phyloP scores from a whole-genome alignment of 2,329 filamentous ascomycete genomes.

The Talaromyces sp. region DNA sequence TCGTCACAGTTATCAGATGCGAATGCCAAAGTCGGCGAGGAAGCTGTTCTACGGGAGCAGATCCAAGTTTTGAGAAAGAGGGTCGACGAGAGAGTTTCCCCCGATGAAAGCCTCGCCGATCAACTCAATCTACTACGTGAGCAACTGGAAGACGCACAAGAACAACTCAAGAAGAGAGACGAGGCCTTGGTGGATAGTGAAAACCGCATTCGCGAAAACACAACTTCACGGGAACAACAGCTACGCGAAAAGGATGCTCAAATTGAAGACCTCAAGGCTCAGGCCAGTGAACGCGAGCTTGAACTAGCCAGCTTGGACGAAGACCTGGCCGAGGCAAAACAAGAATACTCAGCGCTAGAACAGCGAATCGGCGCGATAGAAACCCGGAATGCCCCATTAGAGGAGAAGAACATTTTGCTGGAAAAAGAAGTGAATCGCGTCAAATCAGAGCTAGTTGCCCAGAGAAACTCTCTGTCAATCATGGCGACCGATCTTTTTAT shows the following conservation, averaged over 20 bases:
- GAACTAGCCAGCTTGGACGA: constrained; percentile 31
- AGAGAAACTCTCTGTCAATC: constrained; percentile 31
- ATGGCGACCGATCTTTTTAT: constrained; percentile 31
- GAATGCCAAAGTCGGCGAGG: constrained; percentile 18
- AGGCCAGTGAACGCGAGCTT: constrained; percentile 28
- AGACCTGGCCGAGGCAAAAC: constrained; percentile 26
- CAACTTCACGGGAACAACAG: constrained; percentile 26
- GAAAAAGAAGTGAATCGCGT: constrained; percentile 29
- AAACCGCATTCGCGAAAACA: constrained; percentile 27
- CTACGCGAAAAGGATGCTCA: constrained; percentile 30
- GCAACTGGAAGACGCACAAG: constrained; percentile 25
- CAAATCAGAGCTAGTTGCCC: constrained; percentile 30
- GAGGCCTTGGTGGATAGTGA: constrained; percentile 27
- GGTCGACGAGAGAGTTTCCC: constrained; percentile 16
- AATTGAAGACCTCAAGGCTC: constrained; percentile 29
- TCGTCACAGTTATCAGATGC: constrained; percentile 22
- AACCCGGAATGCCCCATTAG: constrained; percentile 28
- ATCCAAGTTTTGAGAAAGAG: constrained; percentile 23
- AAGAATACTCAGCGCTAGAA: constrained; percentile 29
- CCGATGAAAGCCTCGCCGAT: constrained; percentile 23
- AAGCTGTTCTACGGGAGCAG: constrained; percentile 22
- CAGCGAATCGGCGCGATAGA: constrained; percentile 28
- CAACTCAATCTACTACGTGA: constrained; percentile 27
- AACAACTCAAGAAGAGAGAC: constrained; percentile 31
- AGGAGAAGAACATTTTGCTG: constrained; percentile 32